phyloP scores from a whole-genome alignment of 495 filamentous ascomycete species.

The Trypethelium eluteriae region DNA sequence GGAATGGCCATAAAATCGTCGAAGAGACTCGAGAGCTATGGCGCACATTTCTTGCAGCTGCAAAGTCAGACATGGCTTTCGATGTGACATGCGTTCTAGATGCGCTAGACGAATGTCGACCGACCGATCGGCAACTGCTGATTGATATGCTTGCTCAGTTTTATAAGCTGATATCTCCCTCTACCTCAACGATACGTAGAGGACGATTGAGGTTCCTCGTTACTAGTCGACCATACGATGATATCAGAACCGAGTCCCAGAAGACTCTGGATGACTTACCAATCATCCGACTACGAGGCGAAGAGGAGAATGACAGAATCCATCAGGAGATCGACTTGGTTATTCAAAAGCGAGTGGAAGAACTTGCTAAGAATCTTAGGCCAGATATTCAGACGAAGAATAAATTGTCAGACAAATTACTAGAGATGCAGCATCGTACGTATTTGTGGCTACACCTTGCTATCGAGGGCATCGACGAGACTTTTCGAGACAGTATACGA shows the following conservation, averaged over 20 bases:
- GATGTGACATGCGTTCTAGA: conserved; percentile 37
- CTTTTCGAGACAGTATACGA: not conserved
- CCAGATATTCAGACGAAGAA: not conserved
- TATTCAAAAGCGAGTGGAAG: conserved; percentile 28
- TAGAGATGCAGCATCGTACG: not conserved
- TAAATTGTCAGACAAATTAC: not conserved
- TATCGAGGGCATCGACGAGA: not conserved
- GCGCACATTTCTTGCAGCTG: conserved; percentile 25
- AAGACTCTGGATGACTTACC: conserved; percentile 11
- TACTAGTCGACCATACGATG: conserved; percentile 40
- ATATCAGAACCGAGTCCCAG: conserved; percentile 32
- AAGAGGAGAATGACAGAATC: conserved; percentile 35
- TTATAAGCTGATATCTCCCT: not conserved
- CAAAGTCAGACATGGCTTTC: conserved; percentile 22
- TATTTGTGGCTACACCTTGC: not conserved
- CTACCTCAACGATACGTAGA: not conserved
- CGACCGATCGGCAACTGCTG: conserved; percentile 13
- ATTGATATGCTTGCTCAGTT: conserved; percentile 16
- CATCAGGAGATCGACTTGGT: conserved; percentile 37
- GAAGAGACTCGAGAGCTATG: conserved; percentile 31
- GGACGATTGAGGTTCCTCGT: conserved; percentile 38
- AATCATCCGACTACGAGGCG: conserved; percentile 34
- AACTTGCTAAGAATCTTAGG: conserved; percentile 22
- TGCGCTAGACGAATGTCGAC: conserved; percentile 40
- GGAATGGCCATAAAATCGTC: conserved; percentile 27